These are phyloP conservation scores for Aspergillus bombycis DNA, from an alignment of 2,329 filamentous ascomycete genomes.

Conservation along the genomic window DNA sequence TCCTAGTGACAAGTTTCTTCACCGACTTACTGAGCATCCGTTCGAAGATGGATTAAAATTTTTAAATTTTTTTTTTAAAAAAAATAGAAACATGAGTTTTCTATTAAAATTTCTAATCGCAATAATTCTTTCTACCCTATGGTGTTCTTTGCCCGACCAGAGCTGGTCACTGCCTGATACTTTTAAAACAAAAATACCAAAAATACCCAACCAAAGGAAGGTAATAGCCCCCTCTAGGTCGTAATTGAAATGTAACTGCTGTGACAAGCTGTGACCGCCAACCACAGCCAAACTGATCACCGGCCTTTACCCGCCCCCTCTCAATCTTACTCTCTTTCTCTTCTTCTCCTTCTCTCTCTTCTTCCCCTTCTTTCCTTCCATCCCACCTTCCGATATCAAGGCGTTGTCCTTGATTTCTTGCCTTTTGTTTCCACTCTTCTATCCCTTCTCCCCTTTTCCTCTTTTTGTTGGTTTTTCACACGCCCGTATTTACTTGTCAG, in stretches of 20 bases:
- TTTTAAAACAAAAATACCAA: background rate
- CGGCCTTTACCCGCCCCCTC: constrained; percentile 30
- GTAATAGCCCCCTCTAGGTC: background rate
- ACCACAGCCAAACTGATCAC: constrained; percentile 7
- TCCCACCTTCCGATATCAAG: constrained; percentile 26
- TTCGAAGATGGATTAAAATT: background rate
- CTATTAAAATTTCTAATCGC: background rate
- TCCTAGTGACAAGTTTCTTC: background rate
- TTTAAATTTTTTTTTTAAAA: background rate
- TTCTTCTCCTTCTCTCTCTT: constrained; percentile 15
- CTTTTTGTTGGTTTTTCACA: background rate
- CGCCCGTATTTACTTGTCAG: background rate
- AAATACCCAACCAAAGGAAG: background rate
- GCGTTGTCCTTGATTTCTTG: constrained; percentile 23
- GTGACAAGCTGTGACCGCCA: constrained; percentile 11
- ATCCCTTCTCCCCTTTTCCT: constrained; percentile 3
- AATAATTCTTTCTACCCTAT: background rate
- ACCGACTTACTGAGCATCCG: background rate
- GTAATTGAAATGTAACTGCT: background rate
- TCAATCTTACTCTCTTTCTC: constrained; percentile 18
- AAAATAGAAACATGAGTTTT: background rate
- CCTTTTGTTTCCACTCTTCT: constrained; percentile 13
- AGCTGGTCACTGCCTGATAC: background rate
- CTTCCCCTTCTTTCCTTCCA: constrained; percentile 18
- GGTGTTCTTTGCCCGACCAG: background rate